phyloP scores from a whole-genome alignment of 805 yeast genomes.

The Metschnikowia baotianmanensis region DNA sequence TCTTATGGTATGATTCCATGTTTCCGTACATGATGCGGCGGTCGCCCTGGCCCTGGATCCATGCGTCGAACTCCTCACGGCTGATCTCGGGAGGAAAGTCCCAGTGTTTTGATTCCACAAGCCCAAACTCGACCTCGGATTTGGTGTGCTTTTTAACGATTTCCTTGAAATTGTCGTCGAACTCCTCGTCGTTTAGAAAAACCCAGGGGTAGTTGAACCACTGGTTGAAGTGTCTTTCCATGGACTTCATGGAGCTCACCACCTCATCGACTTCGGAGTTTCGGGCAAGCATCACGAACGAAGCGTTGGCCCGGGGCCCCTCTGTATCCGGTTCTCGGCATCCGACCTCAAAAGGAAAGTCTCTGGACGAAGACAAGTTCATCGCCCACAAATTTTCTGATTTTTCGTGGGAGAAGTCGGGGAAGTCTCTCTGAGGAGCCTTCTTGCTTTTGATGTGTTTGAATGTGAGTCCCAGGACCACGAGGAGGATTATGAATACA shows the following conservation, averaged over 20 bases:
- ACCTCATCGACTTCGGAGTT: constrained; percentile 82
- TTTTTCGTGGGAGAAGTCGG: constrained; percentile 11
- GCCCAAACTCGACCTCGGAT: constrained; percentile 71
- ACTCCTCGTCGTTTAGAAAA: constrained; percentile 78
- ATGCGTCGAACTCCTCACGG: constrained; percentile 48
- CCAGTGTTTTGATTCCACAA: constrained; percentile 62
- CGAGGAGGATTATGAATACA: constrained; percentile 1
- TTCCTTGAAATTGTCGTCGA: constrained; percentile 59
- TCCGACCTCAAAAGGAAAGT: constrained; percentile 52
- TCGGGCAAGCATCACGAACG: constrained; percentile 79
- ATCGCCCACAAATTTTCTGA: constrained; percentile 15
- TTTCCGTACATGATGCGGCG: constrained; percentile 81
- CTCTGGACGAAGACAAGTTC: constrained; percentile 21
- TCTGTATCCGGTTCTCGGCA: constrained; percentile 46
- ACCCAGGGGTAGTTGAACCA: constrained; percentile 95
- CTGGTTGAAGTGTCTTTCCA: constrained; percentile 88
- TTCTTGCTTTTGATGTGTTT: background rate
- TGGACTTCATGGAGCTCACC: constrained; percentile 61
- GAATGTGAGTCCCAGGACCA: constrained; percentile 1
- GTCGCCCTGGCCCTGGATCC: constrained; percentile 75
- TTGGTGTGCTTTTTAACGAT: constrained; percentile 52
- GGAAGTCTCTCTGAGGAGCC: constrained; percentile 6
- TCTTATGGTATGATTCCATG: constrained; percentile 79
- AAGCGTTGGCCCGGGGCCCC: constrained; percentile 67
- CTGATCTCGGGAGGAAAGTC: constrained; percentile 49